A percentile compares a stretch with the other conserved stretches of the same genome.
phyloP scores from a whole-genome alignment of 345 rosid genomes.

The Salix arbutifolia region DNA sequence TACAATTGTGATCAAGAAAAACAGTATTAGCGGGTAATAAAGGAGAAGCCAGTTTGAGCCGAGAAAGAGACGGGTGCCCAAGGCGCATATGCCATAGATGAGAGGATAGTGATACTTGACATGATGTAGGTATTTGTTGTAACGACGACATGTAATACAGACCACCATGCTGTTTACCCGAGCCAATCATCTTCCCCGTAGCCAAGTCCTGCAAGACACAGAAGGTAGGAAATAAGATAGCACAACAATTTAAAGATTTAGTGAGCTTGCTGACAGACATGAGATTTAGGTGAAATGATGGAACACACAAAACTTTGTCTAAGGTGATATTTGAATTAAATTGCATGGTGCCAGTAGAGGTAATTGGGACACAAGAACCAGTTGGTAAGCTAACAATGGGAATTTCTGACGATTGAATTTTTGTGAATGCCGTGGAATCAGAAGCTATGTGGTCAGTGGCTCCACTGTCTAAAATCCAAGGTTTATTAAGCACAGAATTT shows the following conservation, averaged over 20 bases:
- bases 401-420: too few relatives aligned
- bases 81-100: not conserved
- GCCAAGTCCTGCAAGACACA: not conserved
- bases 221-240: not conserved
- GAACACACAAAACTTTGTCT: not conserved
- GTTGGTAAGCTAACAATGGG: too few relatives aligned
- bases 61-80: not conserved
- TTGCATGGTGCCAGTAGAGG: too few relatives aligned
- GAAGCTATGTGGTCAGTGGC: too few relatives aligned
- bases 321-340: too few relatives aligned
- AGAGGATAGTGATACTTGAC: not conserved
- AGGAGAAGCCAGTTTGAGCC: not conserved
- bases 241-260: not conserved
- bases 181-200: not conserved
- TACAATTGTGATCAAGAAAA: not conserved
- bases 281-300: not conserved
- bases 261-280: constrained; percentile 3
- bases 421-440: too few relatives aligned
- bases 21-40: not conserved
- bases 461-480: too few relatives aligned
- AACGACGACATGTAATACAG: not conserved
- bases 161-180: not conserved
- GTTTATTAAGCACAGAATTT: not conserved
- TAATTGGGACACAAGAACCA: too few relatives aligned
- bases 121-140: not conserved